phyloP scores from a whole-genome alignment of 345 rosid species.

The Carallia pectinifolia region DNA sequence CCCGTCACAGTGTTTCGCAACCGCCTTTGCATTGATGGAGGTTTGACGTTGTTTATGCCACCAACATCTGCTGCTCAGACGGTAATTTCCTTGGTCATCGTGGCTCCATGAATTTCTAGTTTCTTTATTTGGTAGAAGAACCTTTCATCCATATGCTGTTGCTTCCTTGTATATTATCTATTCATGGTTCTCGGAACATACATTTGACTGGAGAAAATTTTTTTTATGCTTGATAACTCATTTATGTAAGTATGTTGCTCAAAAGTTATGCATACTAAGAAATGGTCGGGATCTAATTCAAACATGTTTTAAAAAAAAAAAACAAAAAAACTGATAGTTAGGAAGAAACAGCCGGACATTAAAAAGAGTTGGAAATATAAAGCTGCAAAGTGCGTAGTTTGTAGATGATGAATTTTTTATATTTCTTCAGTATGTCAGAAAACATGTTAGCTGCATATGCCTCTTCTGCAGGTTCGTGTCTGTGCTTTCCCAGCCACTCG shows the following conservation, averaged over 20 bases:
- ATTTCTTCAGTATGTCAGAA: not conserved
- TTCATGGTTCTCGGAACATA: too few relatives aligned
- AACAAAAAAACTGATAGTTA: too few relatives aligned
- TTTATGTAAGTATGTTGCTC: too few relatives aligned
- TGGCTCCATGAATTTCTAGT: not conserved
- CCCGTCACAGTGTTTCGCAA: conserved; percentile 87
- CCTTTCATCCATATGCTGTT: not conserved
- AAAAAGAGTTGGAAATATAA: not conserved
- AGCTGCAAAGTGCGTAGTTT: not conserved
- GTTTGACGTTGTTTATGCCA: conserved; percentile 91
- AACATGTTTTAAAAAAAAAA: too few relatives aligned
- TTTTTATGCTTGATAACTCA: too few relatives aligned
- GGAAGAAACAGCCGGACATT: too few relatives aligned
- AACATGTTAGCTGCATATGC: not conserved
- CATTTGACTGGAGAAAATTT: too few relatives aligned
- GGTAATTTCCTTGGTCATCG: conserved; percentile 39
- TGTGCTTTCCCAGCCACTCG: conserved; percentile 79
- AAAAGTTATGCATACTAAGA: too few relatives aligned
- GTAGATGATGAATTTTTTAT: not conserved
- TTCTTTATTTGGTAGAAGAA: not conserved
- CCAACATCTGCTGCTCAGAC: conserved; percentile 91
- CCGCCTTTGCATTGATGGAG: conserved; percentile 91
- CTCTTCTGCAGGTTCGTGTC: conserved; percentile 55
- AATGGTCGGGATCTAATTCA: too few relatives aligned
- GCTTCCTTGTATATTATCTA: not conserved